phyloP scores from a whole-genome alignment of 2,329 filamentous ascomycete species.

The Sporothrix protearum region DNA sequence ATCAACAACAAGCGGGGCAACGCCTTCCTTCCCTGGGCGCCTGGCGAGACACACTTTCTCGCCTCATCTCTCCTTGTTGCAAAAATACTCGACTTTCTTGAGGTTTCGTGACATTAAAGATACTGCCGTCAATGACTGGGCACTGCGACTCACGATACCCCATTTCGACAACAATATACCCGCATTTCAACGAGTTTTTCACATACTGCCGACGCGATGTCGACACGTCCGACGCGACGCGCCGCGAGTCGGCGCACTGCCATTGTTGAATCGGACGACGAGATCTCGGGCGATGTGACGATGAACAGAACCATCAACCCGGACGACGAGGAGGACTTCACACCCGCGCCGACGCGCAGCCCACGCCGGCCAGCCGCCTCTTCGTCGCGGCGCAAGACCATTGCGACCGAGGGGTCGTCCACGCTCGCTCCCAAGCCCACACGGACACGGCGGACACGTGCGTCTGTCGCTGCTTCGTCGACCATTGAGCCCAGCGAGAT shows the following conservation, averaged over 20 bases:
- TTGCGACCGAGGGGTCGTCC: constrained; percentile 37
- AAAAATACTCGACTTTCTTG: neutral
- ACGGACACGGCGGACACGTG: constrained; percentile 43
- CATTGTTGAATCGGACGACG: constrained; percentile 77
- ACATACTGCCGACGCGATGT: constrained; percentile 34
- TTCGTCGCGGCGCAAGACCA: constrained; percentile 39
- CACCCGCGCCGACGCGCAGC: constrained; percentile 63
- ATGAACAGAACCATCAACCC: constrained; percentile 43
- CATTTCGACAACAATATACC: neutral
- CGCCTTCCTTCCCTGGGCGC: constrained; percentile 5
- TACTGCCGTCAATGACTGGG: neutral
- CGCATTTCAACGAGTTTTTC: neutral
- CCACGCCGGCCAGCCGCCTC: constrained; percentile 37
- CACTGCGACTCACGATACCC: neutral
- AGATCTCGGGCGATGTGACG: constrained; percentile 51
- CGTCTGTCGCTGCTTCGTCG: constrained; percentile 35
- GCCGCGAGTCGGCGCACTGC: constrained; percentile 63
- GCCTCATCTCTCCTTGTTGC: constrained; percentile 6
- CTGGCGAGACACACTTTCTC: constrained; percentile 10
- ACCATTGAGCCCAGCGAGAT: constrained; percentile 59
- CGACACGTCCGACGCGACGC: constrained; percentile 44
- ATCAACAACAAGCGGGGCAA: constrained; percentile 32
- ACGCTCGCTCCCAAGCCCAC: constrained; percentile 35
- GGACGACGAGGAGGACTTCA: constrained; percentile 70
- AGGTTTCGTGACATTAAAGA: neutral